phyloP scores from a whole-genome alignment of 768 basidiomycete genomes.

The Hygrocybe punicea region DNA sequence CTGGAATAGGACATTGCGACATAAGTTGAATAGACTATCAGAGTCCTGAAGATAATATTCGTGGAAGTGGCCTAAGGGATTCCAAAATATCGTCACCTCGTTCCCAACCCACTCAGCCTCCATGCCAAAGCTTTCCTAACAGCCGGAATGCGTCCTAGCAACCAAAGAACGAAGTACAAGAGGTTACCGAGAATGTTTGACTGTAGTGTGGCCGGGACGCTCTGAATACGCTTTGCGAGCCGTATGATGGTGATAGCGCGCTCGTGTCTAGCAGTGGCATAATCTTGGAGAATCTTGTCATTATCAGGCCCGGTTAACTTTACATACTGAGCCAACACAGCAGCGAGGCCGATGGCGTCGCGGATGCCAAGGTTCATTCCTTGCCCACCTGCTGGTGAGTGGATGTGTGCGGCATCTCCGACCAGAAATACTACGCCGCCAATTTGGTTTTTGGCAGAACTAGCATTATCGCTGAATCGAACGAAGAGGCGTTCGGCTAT shows the following conservation, averaged over 20 bases:
- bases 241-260: conserved; percentile 43
- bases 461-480: conserved; percentile 20
- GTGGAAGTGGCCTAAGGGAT: too few species aligned
- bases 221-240: conserved; percentile 33
- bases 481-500: conserved; percentile 41
- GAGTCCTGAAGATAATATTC: too few species aligned
- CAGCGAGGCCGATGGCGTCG: conserved; percentile 47
- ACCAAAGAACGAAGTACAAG: conserved; percentile 16
- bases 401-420: conserved; percentile 52
- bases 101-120: conserved; percentile 10
- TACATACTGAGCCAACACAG: conserved; percentile 38
- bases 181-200: conserved; percentile 4
- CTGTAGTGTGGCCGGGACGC: background rate
- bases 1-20: too few species aligned
- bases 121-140: conserved; percentile 31
- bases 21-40: too few species aligned
- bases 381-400: conserved; percentile 53
- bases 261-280: conserved; percentile 34
- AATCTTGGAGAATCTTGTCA: conserved; percentile 34
- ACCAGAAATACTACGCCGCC: conserved; percentile 22
- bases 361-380: conserved; percentile 61
- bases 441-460: background rate
- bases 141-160: conserved; percentile 42
- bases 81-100: background rate
- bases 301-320: conserved; percentile 12